Evolutionary conservation across 495 filamentous ascomycete species (phyloP), one percentile per base, ranked within the genome.

Genomic region (Aspergillus nanangensis): DNA sequence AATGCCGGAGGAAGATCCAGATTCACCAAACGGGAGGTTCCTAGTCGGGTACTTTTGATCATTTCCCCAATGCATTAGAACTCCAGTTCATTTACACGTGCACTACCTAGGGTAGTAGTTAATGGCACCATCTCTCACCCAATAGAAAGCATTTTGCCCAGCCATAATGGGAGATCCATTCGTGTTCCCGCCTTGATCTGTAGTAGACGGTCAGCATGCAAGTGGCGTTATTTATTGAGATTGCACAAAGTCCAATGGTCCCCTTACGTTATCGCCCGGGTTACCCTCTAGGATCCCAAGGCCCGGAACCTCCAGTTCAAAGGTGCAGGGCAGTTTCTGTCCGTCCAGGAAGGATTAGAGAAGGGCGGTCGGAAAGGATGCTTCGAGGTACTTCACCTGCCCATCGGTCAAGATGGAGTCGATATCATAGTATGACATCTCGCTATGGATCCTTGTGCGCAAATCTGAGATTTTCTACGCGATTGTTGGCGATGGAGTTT

Each of bases 91-190:
- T n/a, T n/a, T n/a, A n/a, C n/a, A n/a, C n/a, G n/a, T n/a, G n/a
- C n/a, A n/a, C n/a, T n/a, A n/a, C n/a, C n/a, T n/a, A n/a, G n/a
- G n/a, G n/a, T n/a, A n/a, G n/a, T n/a, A n/a, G n/a, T n/a, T n/a
- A n/a, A n/a, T n/a, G n/a, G n/a, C n/a, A n/a, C n/a, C n/a, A n/a
- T n/a, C n/a, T 55, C 59, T 65, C 62, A 81, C 76, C 84, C 85
- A 36, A 95, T 84, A 35, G 89, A 92, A 21, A 98, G 85, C 78
- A 95, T 91, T 67, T 96, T 89, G 46, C 86, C 89, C n/a, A 98
- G 83, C 94, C 94, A 98, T 62, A 97, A 74, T 27, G 93, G 94
- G 1, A 98, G 81, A 45, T 86, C 81, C 44, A 96, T 72, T 23
- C 80, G 80, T 2, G 88, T 90, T 25, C 87, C 86, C 34, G 83